These are phyloP conservation scores for Cryptosporidium parvum DNA, from an alignment of 169 alveolate species.

Conservation along the genomic window DNA sequence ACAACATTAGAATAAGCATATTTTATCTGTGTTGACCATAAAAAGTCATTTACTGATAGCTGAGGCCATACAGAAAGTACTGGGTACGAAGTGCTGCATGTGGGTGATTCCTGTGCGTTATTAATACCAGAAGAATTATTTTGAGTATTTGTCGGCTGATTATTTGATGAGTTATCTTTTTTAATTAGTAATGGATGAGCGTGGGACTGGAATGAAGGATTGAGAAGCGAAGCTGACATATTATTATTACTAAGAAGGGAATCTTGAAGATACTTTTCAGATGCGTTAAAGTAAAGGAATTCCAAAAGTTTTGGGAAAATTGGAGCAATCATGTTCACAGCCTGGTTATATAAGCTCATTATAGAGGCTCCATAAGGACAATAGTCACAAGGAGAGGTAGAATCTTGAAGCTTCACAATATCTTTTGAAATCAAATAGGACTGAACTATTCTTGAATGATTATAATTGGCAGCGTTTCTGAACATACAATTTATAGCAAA, in stretches of 20 bases:
- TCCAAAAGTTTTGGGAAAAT: slow-evolving; percentile 45
- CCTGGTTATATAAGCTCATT: slow-evolving; percentile 34
- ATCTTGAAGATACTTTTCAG: slow-evolving; percentile 68
- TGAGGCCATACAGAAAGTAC: slow-evolving; percentile 71
- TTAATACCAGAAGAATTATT: not conserved
- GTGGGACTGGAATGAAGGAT: slow-evolving; percentile 57
- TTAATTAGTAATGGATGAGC: slow-evolving; percentile 50
- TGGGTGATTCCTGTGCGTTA: not conserved
- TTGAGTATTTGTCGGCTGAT: not conserved
- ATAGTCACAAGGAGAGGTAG: slow-evolving; percentile 5
- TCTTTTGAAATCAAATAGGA: slow-evolving; percentile 42
- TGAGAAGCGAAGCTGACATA: slow-evolving; percentile 48
- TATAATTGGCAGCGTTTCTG: slow-evolving; percentile 55
- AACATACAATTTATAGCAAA: slow-evolving; percentile 58
- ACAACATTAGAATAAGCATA: slow-evolving; percentile 51
- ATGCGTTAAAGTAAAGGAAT: slow-evolving; percentile 53
- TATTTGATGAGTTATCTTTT: not conserved
- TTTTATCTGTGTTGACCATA: slow-evolving; percentile 69
- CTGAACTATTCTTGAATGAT: slow-evolving; percentile 46
- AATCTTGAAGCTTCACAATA: slow-evolving; percentile 28
- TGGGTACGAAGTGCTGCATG: slow-evolving; percentile 2
- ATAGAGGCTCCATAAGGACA: slow-evolving; percentile 63
- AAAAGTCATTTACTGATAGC: slow-evolving; percentile 49
- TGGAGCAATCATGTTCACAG: not conserved
- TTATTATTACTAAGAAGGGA: slow-evolving; percentile 43